Conservation (phyloP, 805 yeast species). For the Hanseniaspora occidentalis region DNA sequence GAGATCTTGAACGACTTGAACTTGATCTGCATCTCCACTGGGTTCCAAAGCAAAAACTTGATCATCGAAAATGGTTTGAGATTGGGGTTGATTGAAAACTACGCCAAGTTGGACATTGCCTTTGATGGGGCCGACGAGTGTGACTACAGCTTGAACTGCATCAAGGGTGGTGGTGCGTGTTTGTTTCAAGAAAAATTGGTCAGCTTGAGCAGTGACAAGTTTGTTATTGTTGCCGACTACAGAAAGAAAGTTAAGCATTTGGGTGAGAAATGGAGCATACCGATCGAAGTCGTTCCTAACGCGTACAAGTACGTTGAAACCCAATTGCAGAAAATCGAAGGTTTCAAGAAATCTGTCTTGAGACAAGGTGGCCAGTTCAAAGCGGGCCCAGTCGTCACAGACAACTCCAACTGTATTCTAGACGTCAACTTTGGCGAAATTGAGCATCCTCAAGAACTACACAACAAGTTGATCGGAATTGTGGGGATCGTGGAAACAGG, state of each 20-base stretch:
- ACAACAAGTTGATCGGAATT: constrained; percentile 52
- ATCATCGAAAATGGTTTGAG: constrained; percentile 70
- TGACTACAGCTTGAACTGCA: constrained; percentile 66
- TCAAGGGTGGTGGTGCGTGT: constrained; percentile 99
- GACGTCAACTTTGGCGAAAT: constrained; percentile 89
- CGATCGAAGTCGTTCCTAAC: constrained; percentile 88
- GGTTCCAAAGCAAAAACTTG: constrained; percentile 84
- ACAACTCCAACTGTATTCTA: constrained; percentile 83
- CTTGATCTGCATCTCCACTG: constrained; percentile 85
- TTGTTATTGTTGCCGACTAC: constrained; percentile 84
- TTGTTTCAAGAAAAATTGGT: constrained; percentile 92
- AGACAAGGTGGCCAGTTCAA: constrained; percentile 85
- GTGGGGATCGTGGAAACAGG: constrained; percentile 98
- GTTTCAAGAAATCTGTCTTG: constrained; percentile 52
- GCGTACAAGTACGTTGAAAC: constrained; percentile 65
- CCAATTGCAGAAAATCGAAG: constrained; percentile 35
- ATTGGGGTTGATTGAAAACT: constrained; percentile 75
- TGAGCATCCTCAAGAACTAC: constrained; percentile 37
- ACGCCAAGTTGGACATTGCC: constrained; percentile 73
- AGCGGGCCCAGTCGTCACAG: constrained; percentile 96
- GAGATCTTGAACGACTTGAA: constrained; percentile 21
- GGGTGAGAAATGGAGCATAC: constrained; percentile 90
- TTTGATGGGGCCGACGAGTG: constrained; percentile 99
- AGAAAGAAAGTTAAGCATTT: constrained; percentile 65
- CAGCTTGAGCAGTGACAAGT: constrained; percentile 63